A percentile compares a stretch with the other conserved stretches of the same genome.
Conservation (phyloP, 192 early-diverging fungal genomes). For the Linnemannia schmuckeri region DNA sequence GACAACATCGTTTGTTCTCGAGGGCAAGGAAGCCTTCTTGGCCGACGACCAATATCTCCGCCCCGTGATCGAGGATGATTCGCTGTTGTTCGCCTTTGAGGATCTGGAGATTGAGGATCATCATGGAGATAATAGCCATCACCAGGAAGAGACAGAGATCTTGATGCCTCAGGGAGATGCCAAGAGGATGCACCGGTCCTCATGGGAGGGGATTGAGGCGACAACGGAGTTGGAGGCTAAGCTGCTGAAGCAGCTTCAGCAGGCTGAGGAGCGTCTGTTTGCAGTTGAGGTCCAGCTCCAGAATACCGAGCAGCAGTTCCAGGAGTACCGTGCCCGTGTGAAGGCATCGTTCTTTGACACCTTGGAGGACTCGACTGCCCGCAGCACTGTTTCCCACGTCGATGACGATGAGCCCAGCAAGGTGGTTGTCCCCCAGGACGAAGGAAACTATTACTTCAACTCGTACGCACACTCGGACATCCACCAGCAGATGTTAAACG, state of each 20-base stretch:
- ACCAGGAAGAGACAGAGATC: slow-evolving; percentile 21
- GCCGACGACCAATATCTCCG: slow-evolving; percentile 76
- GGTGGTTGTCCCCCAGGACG: slow-evolving; percentile 41
- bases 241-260: slow-evolving; percentile 65
- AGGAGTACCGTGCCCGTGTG: slow-evolving; percentile 77
- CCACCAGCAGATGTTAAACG: slow-evolving; percentile 62
- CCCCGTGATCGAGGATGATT: slow-evolving; percentile 77
- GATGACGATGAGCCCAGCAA: not conserved
- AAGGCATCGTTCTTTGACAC: slow-evolving; percentile 78
- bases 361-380: slow-evolving; percentile 29
- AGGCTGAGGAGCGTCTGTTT: slow-evolving; percentile 67
- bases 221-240: slow-evolving; percentile 69
- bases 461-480: slow-evolving; percentile 96
- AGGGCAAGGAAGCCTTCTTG: slow-evolving; percentile 67
- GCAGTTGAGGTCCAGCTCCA: slow-evolving; percentile 65
- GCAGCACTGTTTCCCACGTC: slow-evolving; percentile 21
- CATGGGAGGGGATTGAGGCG: slow-evolving; percentile 31
- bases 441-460: slow-evolving; percentile 96
- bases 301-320: slow-evolving; percentile 70
- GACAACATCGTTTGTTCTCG: slow-evolving; percentile 20
- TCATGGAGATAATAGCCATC: slow-evolving; percentile 51
- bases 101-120: slow-evolving; percentile 76
- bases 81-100: slow-evolving; percentile 78
- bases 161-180: slow-evolving; percentile 29
- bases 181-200: slow-evolving; percentile 16